A percentile compares a stretch with the other conserved stretches of the same genome.
Conservation (phyloP, 2,329 filamentous ascomycete species). For the Didymella keratinophila region DNA sequence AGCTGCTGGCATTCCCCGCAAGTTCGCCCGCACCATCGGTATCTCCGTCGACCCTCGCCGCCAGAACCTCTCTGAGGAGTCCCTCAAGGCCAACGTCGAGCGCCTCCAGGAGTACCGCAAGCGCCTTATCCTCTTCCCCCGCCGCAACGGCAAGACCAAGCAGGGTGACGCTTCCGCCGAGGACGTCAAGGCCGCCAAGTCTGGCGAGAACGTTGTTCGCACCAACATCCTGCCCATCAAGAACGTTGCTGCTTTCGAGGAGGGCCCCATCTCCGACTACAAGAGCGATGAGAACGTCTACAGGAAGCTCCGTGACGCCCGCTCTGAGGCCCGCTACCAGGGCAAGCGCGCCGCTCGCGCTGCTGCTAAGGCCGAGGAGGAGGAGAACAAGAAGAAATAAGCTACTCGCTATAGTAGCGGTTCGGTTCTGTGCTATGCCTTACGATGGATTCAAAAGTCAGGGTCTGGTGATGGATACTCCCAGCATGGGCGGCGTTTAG, state of each 20-base stretch:
- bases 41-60: conserved; percentile 96
- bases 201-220: conserved; percentile 60
- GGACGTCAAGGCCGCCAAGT: conserved; percentile 75
- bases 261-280: conserved; percentile 76
- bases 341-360: conserved; percentile 93
- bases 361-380: conserved; percentile 85
- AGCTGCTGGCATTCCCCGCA: conserved; percentile 95
- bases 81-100: conserved; percentile 91
- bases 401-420: conserved; percentile 29
- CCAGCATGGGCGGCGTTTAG: conserved; percentile 51
- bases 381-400: conserved; percentile 83
- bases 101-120: conserved; percentile 98
- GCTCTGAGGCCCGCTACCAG: conserved; percentile 80
- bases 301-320: conserved; percentile 81
- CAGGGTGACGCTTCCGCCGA: conserved; percentile 87
- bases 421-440: conserved; percentile 39
- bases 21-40: conserved; percentile 93
- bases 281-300: conserved; percentile 84
- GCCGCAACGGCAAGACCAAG: conserved; percentile 91
- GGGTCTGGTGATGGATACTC: conserved; percentile 41
- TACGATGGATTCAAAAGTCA: conserved; percentile 44
- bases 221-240: conserved; percentile 75
- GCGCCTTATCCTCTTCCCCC: conserved; percentile 96
- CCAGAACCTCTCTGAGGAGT: conserved; percentile 96
- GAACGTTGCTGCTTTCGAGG: conserved; percentile 76